Conservation (phyloP, 768 basidiomycete species). For the Amanita fuliginea region DNA sequence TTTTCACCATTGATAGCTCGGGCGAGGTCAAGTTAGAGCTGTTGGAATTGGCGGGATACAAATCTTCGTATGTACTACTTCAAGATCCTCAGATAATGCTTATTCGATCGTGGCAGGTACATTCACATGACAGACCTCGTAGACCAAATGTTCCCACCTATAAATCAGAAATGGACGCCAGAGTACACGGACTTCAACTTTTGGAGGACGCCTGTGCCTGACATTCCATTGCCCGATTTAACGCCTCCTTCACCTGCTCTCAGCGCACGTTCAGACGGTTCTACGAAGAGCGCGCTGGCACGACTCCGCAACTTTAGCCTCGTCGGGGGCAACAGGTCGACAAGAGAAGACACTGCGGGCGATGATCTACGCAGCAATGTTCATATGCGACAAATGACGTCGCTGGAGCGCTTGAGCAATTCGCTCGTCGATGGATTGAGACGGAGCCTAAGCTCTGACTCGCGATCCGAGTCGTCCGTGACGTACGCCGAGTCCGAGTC, state of each 20-base stretch:
- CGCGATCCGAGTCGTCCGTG: conserved; percentile 40
- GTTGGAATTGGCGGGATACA: conserved; percentile 93
- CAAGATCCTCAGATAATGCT: background rate
- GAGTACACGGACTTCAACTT: conserved; percentile 97
- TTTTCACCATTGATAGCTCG: conserved; percentile 93
- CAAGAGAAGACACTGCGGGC: conserved; percentile 7
- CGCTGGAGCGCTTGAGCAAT: conserved; percentile 59
- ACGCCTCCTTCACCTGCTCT: conserved; percentile 87
- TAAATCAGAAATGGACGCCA: conserved; percentile 76
- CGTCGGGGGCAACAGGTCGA: conserved; percentile 26
- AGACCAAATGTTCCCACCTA: conserved; percentile 98
- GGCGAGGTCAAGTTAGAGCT: conserved; percentile 97
- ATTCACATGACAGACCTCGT: conserved; percentile 99
- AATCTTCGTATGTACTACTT: conserved; percentile 63
- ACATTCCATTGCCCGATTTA: conserved; percentile 70
- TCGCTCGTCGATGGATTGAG: conserved; percentile 35
- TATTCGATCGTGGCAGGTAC: conserved; percentile 41
- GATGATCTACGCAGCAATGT: conserved; percentile 21
- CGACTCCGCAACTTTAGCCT: conserved; percentile 72
- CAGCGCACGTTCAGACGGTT: conserved; percentile 86
- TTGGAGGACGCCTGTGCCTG: conserved; percentile 78
- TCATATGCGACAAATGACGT: conserved; percentile 62
- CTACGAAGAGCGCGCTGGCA: conserved; percentile 59
- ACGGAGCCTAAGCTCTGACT: conserved; percentile 43
- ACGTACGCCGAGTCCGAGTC: conserved; percentile 38